phyloP scores from a whole-genome alignment of 345 rosid species.

The Syzygium jambos region DNA sequence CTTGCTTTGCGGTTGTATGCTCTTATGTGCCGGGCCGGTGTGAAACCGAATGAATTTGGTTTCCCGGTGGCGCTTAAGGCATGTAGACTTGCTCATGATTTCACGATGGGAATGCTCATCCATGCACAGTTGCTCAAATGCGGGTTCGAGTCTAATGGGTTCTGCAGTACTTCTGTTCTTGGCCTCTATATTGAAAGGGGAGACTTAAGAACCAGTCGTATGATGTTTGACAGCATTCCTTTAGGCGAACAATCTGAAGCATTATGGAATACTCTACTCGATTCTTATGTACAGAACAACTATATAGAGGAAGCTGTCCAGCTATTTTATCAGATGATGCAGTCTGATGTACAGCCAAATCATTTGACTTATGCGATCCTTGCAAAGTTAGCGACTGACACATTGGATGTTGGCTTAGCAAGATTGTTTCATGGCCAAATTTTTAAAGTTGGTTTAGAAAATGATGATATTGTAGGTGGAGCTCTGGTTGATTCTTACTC shows the following conservation, averaged over 20 bases:
- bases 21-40: not conserved
- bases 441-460: not conserved
- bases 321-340: not conserved
- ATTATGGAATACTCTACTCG: conserved; percentile 1
- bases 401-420: not conserved
- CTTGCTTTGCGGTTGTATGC: not conserved
- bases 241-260: not conserved
- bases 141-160: conserved; percentile 1
- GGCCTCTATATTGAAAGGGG: conserved; percentile 8
- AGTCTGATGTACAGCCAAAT: not conserved
- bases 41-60: conserved; percentile 2
- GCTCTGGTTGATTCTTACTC: conserved; percentile 1
- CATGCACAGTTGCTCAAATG: conserved; percentile 1
- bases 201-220: not conserved
- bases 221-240: not conserved
- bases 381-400: not conserved
- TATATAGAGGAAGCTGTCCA: not conserved
- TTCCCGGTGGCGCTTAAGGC: not conserved
- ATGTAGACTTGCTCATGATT: not conserved
- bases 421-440: not conserved
- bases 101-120: not conserved
- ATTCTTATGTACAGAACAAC: not conserved
- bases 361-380: not conserved
- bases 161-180: conserved; percentile 3
- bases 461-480: conserved; percentile 4